Conservation (phyloP, 2,329 filamentous ascomycete species). For the Ceratocystiopsis brevicomis region DNA sequence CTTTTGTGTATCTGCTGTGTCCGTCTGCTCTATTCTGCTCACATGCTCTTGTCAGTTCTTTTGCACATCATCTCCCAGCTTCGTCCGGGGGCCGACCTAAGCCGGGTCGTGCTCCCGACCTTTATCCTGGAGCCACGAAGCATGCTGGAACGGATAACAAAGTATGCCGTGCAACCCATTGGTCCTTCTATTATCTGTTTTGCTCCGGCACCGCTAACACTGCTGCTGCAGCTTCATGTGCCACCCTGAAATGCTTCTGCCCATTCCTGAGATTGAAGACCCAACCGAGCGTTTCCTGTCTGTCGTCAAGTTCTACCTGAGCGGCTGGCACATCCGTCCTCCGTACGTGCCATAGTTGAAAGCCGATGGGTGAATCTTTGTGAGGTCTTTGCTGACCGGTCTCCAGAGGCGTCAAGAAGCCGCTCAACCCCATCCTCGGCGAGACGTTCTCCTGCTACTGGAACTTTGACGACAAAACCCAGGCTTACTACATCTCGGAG, state of each 20-base stretch:
- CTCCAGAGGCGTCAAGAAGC: conserved; percentile 84
- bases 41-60: conserved; percentile 42
- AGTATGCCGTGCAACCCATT: conserved; percentile 36
- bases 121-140: conserved; percentile 96
- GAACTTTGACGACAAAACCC: conserved; percentile 70
- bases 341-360: conserved; percentile 40
- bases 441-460: conserved; percentile 92
- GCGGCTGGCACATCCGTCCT: conserved; percentile 96
- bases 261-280: conserved; percentile 74
- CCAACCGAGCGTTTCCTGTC: conserved; percentile 78
- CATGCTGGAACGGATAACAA: conserved; percentile 97
- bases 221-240: conserved; percentile 71
- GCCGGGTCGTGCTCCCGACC: conserved; percentile 82
- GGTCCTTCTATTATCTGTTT: too few relatives aligned
- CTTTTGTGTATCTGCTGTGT: neutral
- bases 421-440: conserved; percentile 86
- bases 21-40: neutral
- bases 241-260: conserved; percentile 85
- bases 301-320: conserved; percentile 94
- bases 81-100: conserved; percentile 84
- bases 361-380: neutral
- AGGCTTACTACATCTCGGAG: conserved; percentile 89
- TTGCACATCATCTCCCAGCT: conserved; percentile 95
- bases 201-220: conserved; percentile 1
- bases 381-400: conserved; percentile 1